Evolutionary conservation across 305 asterid genomes (phyloP).

Genomic region (Fraxinus nigra): DNA sequence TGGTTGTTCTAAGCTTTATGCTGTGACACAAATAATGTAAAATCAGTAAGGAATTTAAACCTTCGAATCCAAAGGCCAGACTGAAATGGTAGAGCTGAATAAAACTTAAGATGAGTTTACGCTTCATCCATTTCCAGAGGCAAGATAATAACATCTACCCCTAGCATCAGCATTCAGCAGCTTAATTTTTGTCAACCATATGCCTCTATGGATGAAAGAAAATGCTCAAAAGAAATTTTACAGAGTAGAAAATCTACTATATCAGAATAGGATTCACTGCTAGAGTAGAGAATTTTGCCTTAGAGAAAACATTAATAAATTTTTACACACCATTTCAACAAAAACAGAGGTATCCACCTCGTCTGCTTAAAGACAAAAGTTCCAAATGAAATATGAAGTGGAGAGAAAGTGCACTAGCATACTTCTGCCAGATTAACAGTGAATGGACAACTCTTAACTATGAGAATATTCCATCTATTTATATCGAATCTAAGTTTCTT

Average conservation of each 20-base stretch:
- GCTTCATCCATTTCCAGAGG: conserved; percentile 3
- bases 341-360: not conserved
- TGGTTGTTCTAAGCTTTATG: conserved; percentile 78
- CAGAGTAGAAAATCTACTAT: not conserved
- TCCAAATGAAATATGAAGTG: not conserved
- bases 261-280: not conserved
- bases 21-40: conserved; percentile 40
- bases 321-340: not conserved
- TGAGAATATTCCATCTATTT: not conserved
- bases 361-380: not conserved
- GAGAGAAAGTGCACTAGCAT: not conserved
- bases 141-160: not conserved
- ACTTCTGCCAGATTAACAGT: not conserved
- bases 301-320: not conserved
- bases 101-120: not conserved
- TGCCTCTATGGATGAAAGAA: conserved; percentile 5
- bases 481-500: not conserved
- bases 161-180: not conserved
- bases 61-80: conserved; percentile 6
- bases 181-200: not conserved
- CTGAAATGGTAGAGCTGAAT: not conserved
- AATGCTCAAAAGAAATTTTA: not conserved
- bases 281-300: not conserved
- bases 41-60: conserved; percentile 22
- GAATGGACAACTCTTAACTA: not conserved